Conservation (phyloP, 352 stramenopile genomes). For the Aphanomyces invadans region DNA sequence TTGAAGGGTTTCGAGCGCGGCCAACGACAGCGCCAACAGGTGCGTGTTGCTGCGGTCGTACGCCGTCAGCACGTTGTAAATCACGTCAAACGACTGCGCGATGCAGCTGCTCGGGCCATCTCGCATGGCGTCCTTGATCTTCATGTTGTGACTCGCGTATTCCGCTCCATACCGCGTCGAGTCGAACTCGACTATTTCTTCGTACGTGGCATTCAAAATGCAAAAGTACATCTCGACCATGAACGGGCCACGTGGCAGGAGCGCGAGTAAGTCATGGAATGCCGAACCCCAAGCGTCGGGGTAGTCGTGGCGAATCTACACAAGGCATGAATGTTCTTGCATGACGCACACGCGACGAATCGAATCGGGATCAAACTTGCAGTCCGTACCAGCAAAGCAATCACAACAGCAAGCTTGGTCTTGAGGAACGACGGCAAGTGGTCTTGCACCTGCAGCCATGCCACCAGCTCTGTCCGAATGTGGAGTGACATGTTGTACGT, state of each 20-base stretch:
- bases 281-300: slow-evolving; percentile 74
- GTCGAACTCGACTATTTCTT: slow-evolving; percentile 88
- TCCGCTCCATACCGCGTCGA: slow-evolving; percentile 49
- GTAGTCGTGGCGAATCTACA: slow-evolving; percentile 86
- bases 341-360: no score
- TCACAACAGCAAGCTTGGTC: slow-evolving; percentile 75
- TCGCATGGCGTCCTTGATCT: slow-evolving; percentile 84
- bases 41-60: slow-evolving; percentile 31
- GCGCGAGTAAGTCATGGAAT: slow-evolving; percentile 74
- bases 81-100: slow-evolving; percentile 70
- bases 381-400: slow-evolving; percentile 48
- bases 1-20: slow-evolving; percentile 69
- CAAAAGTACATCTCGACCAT: slow-evolving; percentile 89
- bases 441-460: slow-evolving; percentile 57
- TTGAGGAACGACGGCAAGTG: slow-evolving; percentile 65
- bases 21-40: slow-evolving; percentile 42
- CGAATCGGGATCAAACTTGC: no score
- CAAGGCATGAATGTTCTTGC: no score
- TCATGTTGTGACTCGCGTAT: slow-evolving; percentile 57
- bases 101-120: slow-evolving; percentile 53
- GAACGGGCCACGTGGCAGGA: slow-evolving; percentile 59
- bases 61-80: slow-evolving; percentile 70
- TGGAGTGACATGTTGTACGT: slow-evolving; percentile 41
- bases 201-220: slow-evolving; percentile 83
- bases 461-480: slow-evolving; percentile 47